Evolutionary conservation across 768 basidiomycete species (phyloP).

Genomic region (Lentinula guzmanii): DNA sequence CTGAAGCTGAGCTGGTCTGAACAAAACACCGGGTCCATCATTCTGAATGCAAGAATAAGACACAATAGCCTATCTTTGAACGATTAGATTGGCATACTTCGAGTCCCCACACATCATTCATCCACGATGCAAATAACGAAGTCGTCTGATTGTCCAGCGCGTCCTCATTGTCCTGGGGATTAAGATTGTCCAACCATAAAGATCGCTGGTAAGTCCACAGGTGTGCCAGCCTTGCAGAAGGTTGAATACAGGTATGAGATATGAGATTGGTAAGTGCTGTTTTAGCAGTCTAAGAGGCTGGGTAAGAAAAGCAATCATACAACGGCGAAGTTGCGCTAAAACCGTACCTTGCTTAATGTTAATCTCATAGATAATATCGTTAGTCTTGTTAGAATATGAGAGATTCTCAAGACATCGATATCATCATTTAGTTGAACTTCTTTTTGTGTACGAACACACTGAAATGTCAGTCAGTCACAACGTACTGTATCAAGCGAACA

Average conservation of each 20-base stretch:
- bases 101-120: neutral
- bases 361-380: neutral
- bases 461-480: neutral
- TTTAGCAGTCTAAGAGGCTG: neutral
- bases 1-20: slow-evolving; percentile 37
- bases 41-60: slow-evolving; percentile 5
- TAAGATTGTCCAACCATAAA: neutral
- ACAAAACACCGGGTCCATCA: slow-evolving; percentile 24
- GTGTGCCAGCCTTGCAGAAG: neutral
- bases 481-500: neutral
- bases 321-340: neutral
- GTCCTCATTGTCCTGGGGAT: neutral
- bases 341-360: neutral
- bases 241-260: neutral
- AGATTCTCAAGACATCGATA: neutral
- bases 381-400: neutral
- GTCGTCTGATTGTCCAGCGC: neutral
- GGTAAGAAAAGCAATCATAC: neutral
- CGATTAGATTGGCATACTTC: neutral
- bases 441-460: neutral
- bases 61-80: neutral
- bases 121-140: neutral
- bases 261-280: neutral
- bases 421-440: neutral
- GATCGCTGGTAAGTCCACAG: neutral